These are phyloP conservation scores for Pilaira anomala DNA, from an alignment of 192 early-diverging fungal genomes.

Conservation along the genomic window DNA sequence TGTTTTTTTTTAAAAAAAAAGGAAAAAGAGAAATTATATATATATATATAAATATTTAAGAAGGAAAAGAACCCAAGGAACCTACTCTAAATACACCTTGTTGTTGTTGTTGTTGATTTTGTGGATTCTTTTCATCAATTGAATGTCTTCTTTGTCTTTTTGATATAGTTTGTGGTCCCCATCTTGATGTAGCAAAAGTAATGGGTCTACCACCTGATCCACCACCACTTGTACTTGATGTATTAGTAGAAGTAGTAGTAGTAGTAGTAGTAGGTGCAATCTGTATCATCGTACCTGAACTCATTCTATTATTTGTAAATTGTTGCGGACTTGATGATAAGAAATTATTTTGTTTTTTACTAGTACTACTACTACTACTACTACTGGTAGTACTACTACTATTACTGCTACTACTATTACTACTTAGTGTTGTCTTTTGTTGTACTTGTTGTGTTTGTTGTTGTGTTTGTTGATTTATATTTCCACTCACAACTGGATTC, in stretches of 20 bases:
- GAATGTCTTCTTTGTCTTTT: conserved; percentile 21
- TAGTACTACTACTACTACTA: too few relatives aligned
- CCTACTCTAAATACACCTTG: conserved; percentile 12
- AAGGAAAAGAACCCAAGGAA: not conserved
- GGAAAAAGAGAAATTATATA: not conserved
- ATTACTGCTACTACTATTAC: too few relatives aligned
- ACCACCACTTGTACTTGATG: conserved; percentile 2
- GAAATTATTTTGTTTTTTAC: not conserved
- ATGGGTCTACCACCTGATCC: conserved; percentile 15
- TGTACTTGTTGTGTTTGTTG: not conserved
- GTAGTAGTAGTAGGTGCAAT: not conserved
- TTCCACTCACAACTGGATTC: conserved; percentile 11
- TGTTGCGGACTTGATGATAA: too few relatives aligned
- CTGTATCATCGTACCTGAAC: not conserved
- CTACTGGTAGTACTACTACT: not conserved
- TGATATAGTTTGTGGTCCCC: conserved; percentile 14
- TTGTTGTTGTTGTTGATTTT: not conserved
- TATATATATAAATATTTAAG: not conserved
- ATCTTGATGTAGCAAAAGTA: conserved; percentile 12
- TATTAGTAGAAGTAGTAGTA: not conserved
- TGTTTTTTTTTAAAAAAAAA: too few relatives aligned
- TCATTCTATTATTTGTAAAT: not conserved
- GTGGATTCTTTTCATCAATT: conserved; percentile 7
- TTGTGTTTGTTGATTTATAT: not conserved
- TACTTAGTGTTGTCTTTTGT: not conserved